A percentile compares a stretch with the other conserved stretches of the same genome.
phyloP scores from a whole-genome alignment of 2,329 filamentous ascomycete species.

The Talaromyces amestolkiae region DNA sequence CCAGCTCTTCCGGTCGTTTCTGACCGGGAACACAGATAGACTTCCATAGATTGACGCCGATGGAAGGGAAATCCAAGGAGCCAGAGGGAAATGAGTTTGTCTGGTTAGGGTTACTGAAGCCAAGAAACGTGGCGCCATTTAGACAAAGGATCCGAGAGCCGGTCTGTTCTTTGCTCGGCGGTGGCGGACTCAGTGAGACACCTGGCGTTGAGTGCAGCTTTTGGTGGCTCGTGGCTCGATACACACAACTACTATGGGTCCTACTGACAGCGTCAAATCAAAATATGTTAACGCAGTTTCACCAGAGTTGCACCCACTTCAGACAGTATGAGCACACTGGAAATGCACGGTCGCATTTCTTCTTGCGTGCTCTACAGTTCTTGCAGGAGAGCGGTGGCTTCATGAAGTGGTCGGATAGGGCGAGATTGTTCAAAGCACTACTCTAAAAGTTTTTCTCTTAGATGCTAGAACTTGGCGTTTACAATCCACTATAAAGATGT shows the following conservation, averaged over 20 bases:
- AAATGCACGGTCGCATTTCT: slow-evolving; percentile 23
- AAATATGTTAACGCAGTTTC: neutral
- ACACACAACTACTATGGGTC: neutral
- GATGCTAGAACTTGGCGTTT: neutral
- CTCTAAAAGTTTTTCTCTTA: neutral
- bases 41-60: neutral
- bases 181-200: neutral
- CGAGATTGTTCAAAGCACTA: neutral
- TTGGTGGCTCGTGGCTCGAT: neutral
- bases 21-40: neutral
- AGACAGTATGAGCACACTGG: slow-evolving; percentile 22
- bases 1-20: neutral
- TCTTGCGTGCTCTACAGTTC: slow-evolving; percentile 22
- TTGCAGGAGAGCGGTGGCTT: slow-evolving; percentile 22
- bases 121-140: neutral
- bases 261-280: neutral
- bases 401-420: slow-evolving; percentile 6
- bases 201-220: neutral
- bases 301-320: slow-evolving; percentile 22
- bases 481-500: neutral
- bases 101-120: neutral
- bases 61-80: neutral
- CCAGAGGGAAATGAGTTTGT: neutral
- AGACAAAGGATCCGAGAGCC: neutral
- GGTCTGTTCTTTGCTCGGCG: neutral